phyloP scores from a whole-genome alignment of 2,329 filamentous ascomycete species.

The Xylaria sp. region DNA sequence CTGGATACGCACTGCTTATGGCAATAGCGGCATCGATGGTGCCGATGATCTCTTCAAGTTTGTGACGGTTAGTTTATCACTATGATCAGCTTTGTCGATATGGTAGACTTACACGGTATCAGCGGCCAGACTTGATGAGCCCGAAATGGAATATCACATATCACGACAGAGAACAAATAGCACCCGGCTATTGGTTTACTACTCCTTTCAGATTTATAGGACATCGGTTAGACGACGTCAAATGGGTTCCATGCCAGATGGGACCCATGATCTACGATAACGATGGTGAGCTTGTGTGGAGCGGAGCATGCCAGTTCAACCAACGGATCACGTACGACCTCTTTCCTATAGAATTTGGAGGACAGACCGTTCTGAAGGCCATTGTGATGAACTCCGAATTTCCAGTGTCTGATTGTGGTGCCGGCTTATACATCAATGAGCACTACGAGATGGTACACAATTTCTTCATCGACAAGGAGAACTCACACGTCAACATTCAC shows the following conservation, averaged over 20 bases:
- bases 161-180: not conserved
- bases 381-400: not conserved
- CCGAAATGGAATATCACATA: not conserved
- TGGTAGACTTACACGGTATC: not conserved
- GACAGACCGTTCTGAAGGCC: not conserved
- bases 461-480: constrained; percentile 26
- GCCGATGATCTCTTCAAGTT: not conserved
- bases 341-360: not conserved
- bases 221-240: not conserved
- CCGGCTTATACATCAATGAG: constrained; percentile 8
- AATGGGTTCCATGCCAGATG: not conserved
- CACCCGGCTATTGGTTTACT: not conserved
- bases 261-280: not conserved
- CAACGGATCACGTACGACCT: not conserved
- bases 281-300: not conserved
- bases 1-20: not conserved
- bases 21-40: not conserved
- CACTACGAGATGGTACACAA: constrained; percentile 26
- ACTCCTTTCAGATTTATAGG: not conserved
- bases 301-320: not conserved
- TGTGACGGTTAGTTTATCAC: not conserved
- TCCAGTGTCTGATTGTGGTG: not conserved
- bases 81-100: not conserved
- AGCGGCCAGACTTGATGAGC: not conserved
- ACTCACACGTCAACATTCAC: constrained; percentile 25